Evolutionary conservation across 305 asterid genomes (phyloP).

Genomic region (Fraxinus paxiana): DNA sequence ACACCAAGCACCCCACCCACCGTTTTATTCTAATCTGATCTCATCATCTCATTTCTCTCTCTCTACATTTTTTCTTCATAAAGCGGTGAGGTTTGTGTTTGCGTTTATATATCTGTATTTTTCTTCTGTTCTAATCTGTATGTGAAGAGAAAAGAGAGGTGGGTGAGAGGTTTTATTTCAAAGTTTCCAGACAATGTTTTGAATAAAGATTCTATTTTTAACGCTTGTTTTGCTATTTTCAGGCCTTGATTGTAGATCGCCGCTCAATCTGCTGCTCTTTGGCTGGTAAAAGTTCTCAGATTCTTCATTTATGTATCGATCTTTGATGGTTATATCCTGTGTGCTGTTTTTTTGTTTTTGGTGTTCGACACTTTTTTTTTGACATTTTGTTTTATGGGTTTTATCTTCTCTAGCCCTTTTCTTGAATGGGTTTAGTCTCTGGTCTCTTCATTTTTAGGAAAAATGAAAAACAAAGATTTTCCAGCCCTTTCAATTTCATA

Average conservation of each 20-base stretch:
- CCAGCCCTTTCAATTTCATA: neutral
- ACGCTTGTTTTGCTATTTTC: constrained; percentile 35
- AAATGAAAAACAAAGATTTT: neutral
- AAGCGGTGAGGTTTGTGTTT: constrained; percentile 39
- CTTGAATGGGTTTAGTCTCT: constrained; percentile 30
- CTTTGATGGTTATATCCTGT: constrained; percentile 20
- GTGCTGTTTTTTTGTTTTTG: constrained; percentile 14
- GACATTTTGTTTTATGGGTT: constrained; percentile 27
- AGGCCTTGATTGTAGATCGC: constrained; percentile 66
- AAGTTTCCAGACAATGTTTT: constrained; percentile 13
- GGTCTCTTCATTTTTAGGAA: constrained; percentile 2
- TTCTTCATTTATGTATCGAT: constrained; percentile 30
- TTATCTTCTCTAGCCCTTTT: constrained; percentile 17
- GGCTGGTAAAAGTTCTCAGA: constrained; percentile 41
- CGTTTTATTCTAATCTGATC: constrained; percentile 44
- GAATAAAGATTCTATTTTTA: constrained; percentile 17
- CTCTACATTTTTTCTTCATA: constrained; percentile 25
- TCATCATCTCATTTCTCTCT: constrained; percentile 29
- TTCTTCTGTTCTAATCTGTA: constrained; percentile 24
- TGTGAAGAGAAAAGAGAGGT: constrained; percentile 27
- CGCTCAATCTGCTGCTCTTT: constrained; percentile 44
- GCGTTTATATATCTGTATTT: constrained; percentile 19
- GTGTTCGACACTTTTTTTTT: constrained; percentile 17
- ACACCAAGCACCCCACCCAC: constrained; percentile 40
- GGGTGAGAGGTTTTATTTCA: constrained; percentile 24